Evolutionary conservation across 306 rosid genomes (phyloP).

Genomic region (Coriaria nepalensis): DNA sequence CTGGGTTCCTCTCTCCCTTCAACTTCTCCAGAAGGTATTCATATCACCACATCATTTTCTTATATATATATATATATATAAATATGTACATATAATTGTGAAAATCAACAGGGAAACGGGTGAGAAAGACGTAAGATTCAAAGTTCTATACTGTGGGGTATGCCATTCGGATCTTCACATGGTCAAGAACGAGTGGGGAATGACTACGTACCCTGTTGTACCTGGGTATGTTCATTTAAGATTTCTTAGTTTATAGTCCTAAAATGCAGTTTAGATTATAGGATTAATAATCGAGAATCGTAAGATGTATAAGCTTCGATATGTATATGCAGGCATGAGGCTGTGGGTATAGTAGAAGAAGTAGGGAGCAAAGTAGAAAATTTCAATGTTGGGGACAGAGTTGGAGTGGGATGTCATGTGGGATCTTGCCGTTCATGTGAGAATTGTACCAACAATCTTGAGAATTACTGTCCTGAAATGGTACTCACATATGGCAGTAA

Average conservation of each 20-base stretch:
- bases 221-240: slow-evolving; percentile 23
- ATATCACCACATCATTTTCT: too few species aligned
- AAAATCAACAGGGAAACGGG: slow-evolving; percentile 20
- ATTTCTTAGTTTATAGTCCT: too few species aligned
- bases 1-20: slow-evolving; percentile 21
- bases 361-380: slow-evolving; percentile 42
- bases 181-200: slow-evolving; percentile 27
- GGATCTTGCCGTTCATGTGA: slow-evolving; percentile 39
- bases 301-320: too few species aligned
- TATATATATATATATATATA: too few species aligned
- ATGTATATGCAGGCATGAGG: slow-evolving; percentile 25
- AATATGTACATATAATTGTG: too few species aligned
- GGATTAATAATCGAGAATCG: too few species aligned
- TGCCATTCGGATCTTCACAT: slow-evolving; percentile 39
- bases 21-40: slow-evolving; percentile 24
- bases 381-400: slow-evolving; percentile 45
- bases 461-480: slow-evolving; percentile 32
- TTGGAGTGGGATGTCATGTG: slow-evolving; percentile 51
- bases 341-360: slow-evolving; percentile 43
- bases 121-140: slow-evolving; percentile 26
- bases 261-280: too few species aligned
- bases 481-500: slow-evolving; percentile 15
- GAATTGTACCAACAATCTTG: slow-evolving; percentile 26
- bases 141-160: slow-evolving; percentile 27
- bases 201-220: slow-evolving; percentile 3